Evolutionary conservation across 2,329 filamentous ascomycete species (phyloP), one percentile per base, ranked within the genome.

Genomic region (Pestalotiopsis sp.): DNA sequence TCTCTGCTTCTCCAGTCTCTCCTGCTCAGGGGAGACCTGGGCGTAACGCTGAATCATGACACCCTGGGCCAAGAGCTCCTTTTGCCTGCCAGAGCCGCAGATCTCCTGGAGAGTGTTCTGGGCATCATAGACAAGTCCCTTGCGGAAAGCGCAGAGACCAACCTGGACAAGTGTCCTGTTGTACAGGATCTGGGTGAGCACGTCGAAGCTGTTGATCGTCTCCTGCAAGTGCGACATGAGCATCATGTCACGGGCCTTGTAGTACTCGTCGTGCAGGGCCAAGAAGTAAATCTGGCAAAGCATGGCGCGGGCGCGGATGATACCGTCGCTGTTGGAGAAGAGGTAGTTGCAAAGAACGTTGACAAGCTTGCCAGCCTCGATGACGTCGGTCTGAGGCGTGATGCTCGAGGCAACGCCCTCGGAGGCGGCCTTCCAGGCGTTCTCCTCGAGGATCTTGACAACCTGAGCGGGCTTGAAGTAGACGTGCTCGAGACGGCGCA

Each of bases 391-490:
- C 73, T 94, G 92, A 58, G 94, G 91, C 14, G 95, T 97, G 79
- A 97, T 93, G 69, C 85, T 80, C 1, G 95, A 98, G 79, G 97
- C 89, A 69, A 95, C 86, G 14, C 84, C 80, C 5, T 85, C 80
- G 25, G 93, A 90, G 31, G 96, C 89, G 1, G 89, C 84, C 82
- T 95, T 96, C 95, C 95, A 98, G 74, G 92, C 92, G 82, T 94
- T 95, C 79, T 97, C 93, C 83, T 99, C 96, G 60, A 98, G 90
- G 68, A 97, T 97, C 80, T 92, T 92, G 77, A 98, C 91, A 60
- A 99, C 95, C 82, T 95, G 92, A 12, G 94, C 89, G 68, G 96
- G 96, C 91, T 99, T 99, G 90, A 98, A 99, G 87, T 99, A 99
- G 77, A 98, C 89, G 82, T 99, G 97, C 83, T 99, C 97, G 72